These are phyloP conservation scores for Lactarius hatsudake DNA, from an alignment of 768 basidiomycete genomes.

Conservation along the genomic window DNA sequence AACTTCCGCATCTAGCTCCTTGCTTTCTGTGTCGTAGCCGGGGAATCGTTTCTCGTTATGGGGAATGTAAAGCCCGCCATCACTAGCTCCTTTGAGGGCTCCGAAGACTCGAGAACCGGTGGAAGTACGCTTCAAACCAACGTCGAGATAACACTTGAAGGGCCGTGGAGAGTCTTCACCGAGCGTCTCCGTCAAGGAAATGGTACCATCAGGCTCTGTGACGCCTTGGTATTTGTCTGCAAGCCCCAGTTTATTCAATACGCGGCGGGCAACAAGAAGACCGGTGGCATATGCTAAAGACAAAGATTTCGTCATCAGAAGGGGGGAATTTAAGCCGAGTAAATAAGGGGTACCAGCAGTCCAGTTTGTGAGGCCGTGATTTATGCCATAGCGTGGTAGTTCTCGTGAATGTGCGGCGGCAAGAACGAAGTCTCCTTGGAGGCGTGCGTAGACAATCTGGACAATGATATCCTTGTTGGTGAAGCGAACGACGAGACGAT, in stretches of 20 bases:
- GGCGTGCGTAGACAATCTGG: constrained; percentile 94
- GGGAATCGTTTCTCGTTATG: constrained; percentile 99
- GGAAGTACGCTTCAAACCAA: constrained; percentile 95
- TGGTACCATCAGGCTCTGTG: constrained; percentile 83
- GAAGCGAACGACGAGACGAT: constrained; percentile 98
- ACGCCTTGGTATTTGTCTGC: constrained; percentile 98
- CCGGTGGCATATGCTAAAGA: constrained; percentile 90
- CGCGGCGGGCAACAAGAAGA: constrained; percentile 91
- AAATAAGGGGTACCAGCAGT: constrained; percentile 61
- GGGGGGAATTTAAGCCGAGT: not conserved
- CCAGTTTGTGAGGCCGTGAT: constrained; percentile 99
- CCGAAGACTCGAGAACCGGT: constrained; percentile 97
- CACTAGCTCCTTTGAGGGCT: constrained; percentile 97
- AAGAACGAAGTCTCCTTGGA: constrained; percentile 95
- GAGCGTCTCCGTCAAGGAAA: constrained; percentile 77
- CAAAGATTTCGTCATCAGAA: constrained; percentile 31
- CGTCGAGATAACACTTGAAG: constrained; percentile 99
- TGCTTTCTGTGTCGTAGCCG: constrained; percentile 90
- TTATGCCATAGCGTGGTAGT: constrained; percentile 93
- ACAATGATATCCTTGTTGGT: constrained; percentile 96
- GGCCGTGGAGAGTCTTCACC: constrained; percentile 94
- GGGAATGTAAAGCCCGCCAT: constrained; percentile 97
- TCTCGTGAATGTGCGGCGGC: constrained; percentile 86
- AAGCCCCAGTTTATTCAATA: constrained; percentile 90
- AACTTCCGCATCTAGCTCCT: constrained; percentile 90